Percentiles rank a stretch among this genome's conserved stretches.
Evolutionary conservation across 192 early-diverging fungal species (phyloP).

Genomic region (Dimargaris verticillata): DNA sequence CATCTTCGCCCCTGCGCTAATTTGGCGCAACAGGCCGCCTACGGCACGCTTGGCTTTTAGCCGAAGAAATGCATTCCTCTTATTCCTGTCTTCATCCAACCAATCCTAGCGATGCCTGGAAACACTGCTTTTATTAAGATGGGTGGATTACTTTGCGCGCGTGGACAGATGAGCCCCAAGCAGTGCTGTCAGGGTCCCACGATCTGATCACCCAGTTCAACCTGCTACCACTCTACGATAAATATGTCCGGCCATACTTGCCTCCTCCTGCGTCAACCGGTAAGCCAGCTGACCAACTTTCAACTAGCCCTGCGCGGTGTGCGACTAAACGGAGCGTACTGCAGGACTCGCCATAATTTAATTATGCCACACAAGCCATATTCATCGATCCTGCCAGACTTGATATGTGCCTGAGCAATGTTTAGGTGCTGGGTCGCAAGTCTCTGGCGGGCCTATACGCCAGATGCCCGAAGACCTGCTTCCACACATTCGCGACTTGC

Average conservation of each 20-base stretch:
- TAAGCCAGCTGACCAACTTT: neutral
- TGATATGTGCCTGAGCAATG: neutral
- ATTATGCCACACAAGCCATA: too few species aligned
- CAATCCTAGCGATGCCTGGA: too few species aligned
- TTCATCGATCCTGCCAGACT: neutral
- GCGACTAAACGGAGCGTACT: neutral
- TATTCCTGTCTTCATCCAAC: too few species aligned
- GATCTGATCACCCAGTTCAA: slow-evolving; percentile 22
- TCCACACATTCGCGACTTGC: slow-evolving; percentile 5
- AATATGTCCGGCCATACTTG: slow-evolving; percentile 18
- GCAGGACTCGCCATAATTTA: too few species aligned
- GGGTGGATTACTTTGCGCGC: too few species aligned
- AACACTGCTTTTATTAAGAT: too few species aligned
- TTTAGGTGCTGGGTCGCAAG: neutral
- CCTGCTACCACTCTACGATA: slow-evolving; percentile 18
- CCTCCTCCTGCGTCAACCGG: slow-evolving; percentile 4
- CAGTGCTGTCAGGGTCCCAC: slow-evolving; percentile 17
- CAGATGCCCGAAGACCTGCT: slow-evolving; percentile 2
- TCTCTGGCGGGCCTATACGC: neutral
- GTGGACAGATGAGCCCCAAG: too few species aligned
- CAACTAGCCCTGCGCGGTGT: neutral
- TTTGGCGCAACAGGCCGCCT: too few species aligned
- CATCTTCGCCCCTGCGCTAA: too few species aligned
- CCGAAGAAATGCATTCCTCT: too few species aligned
- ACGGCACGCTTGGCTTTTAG: too few species aligned